Evolutionary conservation across 306 rosid genomes (phyloP).

Genomic region (Cucurbita pepo): DNA sequence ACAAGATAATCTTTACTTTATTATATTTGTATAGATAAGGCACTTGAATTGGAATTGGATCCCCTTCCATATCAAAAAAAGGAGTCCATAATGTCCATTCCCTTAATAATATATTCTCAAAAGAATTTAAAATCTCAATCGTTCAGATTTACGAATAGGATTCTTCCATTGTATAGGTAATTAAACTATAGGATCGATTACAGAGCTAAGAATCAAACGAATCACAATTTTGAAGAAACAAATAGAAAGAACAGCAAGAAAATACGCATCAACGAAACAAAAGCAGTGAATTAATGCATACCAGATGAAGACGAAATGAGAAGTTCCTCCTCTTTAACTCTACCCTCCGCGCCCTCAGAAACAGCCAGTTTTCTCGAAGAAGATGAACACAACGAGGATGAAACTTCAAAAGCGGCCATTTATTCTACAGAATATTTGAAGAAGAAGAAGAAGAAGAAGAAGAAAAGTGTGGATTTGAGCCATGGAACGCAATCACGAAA

Average conservation of each 20-base stretch:
- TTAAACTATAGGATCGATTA: background rate
- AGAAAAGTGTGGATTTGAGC: conserved; percentile 13
- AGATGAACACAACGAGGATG: conserved; percentile 2
- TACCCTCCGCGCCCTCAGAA: conserved; percentile 41
- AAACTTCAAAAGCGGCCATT: conserved; percentile 18
- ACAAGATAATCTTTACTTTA: background rate
- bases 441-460: conserved; percentile 3
- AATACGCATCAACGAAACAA: background rate
- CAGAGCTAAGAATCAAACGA: background rate
- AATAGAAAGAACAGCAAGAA: background rate
- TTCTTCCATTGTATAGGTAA: background rate
- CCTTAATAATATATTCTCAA: background rate
- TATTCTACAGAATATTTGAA: conserved; percentile 21
- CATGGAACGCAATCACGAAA: conserved; percentile 32
- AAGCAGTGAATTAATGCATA: conserved; percentile 1
- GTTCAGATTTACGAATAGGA: background rate
- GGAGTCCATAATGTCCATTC: background rate
- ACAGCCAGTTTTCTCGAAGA: conserved; percentile 33
- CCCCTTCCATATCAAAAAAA: background rate
- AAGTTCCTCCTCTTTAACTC: too few relatives aligned
- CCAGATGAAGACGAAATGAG: conserved; percentile 33
- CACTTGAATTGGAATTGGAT: background rate
- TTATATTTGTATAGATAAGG: background rate
- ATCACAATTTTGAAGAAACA: background rate
- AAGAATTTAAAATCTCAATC: background rate